A percentile compares a stretch with the other conserved stretches of the same genome.
Evolutionary conservation across 768 basidiomycete species (phyloP).

Genomic region (Mrakia frigida): DNA sequence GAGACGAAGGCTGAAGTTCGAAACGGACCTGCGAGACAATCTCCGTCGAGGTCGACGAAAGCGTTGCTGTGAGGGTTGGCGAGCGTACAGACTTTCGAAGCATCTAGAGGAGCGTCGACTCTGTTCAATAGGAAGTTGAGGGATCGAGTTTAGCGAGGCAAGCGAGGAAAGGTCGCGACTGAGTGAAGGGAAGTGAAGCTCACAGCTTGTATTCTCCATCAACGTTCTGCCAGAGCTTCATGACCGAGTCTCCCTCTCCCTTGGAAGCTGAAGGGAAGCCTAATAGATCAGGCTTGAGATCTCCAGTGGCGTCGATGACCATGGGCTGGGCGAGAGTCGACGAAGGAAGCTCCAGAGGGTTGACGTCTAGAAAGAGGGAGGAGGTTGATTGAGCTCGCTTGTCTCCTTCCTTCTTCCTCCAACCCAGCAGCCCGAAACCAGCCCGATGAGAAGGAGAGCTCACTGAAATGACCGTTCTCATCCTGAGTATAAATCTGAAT

Average conservation of each 20-base stretch:
- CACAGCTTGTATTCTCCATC: conserved; percentile 68
- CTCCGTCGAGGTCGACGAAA: conserved; percentile 87
- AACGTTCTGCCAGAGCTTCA: conserved; percentile 78
- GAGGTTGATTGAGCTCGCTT: background rate
- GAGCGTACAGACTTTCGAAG: conserved; percentile 59
- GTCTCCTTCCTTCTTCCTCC: too few relatives aligned
- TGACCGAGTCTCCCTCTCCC: conserved; percentile 45
- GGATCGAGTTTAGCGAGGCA: background rate
- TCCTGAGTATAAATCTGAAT: conserved; percentile 65
- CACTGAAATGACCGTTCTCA: conserved; percentile 42
- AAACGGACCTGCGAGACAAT: conserved; percentile 79
- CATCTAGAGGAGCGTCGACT: conserved; percentile 32
- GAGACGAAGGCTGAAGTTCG: background rate
- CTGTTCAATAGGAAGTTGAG: background rate
- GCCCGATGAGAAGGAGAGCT: background rate
- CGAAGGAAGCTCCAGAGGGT: conserved; percentile 24
- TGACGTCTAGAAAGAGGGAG: conserved; percentile 28
- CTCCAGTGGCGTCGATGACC: conserved; percentile 76
- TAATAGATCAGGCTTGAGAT: conserved; percentile 82
- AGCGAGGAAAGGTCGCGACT: background rate
- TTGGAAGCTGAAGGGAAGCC: conserved; percentile 52
- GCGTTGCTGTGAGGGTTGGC: conserved; percentile 91
- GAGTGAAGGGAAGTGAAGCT: conserved; percentile 37
- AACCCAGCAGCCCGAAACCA: background rate
- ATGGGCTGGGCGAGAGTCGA: conserved; percentile 76